These are phyloP conservation scores for Pyrenochaeta sp. DNA, from an alignment of 2,329 filamentous ascomycete genomes.

Conservation along the genomic window DNA sequence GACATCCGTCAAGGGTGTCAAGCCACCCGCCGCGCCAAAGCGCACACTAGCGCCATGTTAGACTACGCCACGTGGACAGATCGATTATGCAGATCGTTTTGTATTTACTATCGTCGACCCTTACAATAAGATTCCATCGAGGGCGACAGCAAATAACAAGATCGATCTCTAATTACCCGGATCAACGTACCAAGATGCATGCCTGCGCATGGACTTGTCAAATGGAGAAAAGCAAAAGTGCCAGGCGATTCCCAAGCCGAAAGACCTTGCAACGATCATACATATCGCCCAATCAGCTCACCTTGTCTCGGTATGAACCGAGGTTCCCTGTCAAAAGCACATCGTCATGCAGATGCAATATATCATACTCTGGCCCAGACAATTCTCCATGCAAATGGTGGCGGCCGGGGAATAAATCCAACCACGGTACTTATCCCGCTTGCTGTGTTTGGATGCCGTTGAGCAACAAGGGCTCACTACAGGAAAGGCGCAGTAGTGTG, in stretches of 20 bases:
- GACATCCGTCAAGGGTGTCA: slow-evolving; percentile 1
- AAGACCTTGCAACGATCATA: not conserved
- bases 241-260: too few relatives aligned
- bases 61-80: not conserved
- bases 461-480: too few relatives aligned
- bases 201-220: too few relatives aligned
- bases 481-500: too few relatives aligned
- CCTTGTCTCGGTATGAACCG: not conserved
- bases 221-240: too few relatives aligned
- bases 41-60: not conserved
- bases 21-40: not conserved
- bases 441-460: too few relatives aligned
- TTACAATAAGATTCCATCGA: not conserved
- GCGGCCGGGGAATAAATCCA: not conserved
- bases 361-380: too few relatives aligned
- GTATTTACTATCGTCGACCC: not conserved
- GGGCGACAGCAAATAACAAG: too few relatives aligned
- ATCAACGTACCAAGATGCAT: too few relatives aligned
- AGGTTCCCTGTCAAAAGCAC: not conserved
- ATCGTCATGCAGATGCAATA: not conserved
- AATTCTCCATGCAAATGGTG: not conserved
- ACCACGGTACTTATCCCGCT: too few relatives aligned
- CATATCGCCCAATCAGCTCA: not conserved
- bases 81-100: not conserved
- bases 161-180: too few relatives aligned